Percentiles rank a stretch among this genome's conserved stretches.
These are phyloP conservation scores for Adansonia rubrostipa DNA, from an alignment of 441 rosid genomes.

Conservation along the genomic window DNA sequence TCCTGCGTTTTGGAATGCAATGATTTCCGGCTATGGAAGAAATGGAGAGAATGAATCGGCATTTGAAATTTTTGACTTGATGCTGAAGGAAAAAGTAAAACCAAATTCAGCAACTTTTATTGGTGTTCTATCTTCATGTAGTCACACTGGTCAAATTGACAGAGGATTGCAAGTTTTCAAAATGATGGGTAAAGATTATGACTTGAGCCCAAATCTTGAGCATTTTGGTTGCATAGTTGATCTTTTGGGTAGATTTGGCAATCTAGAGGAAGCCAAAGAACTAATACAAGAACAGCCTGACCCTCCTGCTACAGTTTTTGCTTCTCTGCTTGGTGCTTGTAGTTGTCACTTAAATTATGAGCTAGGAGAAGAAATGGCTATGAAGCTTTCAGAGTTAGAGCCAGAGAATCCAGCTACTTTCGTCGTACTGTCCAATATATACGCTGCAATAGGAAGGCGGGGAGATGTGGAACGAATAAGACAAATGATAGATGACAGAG, in stretches of 20 bases:
- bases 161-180: conserved; percentile 43
- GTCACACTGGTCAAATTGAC: conserved; percentile 53
- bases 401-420: conserved; percentile 55
- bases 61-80: conserved; percentile 52
- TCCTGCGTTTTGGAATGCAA: conserved; percentile 74
- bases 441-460: conserved; percentile 62
- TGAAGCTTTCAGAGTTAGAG: conserved; percentile 53
- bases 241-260: conserved; percentile 60
- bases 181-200: conserved; percentile 40
- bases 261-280: conserved; percentile 57
- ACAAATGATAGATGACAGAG: conserved; percentile 44
- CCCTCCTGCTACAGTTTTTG: conserved; percentile 52
- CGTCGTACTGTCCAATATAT: conserved; percentile 61
- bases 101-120: conserved; percentile 66
- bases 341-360: conserved; percentile 46
- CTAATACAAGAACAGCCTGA: conserved; percentile 49
- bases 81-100: conserved; percentile 46
- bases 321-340: conserved; percentile 68
- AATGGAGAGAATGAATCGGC: conserved; percentile 61
- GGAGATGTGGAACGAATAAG: conserved; percentile 59
- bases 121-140: conserved; percentile 46
- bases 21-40: conserved; percentile 74
- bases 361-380: conserved; percentile 58
- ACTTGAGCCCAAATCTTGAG: conserved; percentile 45
- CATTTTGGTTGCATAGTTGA: conserved; percentile 67